A percentile compares a stretch with the other conserved stretches of the same genome.
Conservation (phyloP, 2,329 filamentous ascomycete species). For the Trichoderma polysporum region DNA sequence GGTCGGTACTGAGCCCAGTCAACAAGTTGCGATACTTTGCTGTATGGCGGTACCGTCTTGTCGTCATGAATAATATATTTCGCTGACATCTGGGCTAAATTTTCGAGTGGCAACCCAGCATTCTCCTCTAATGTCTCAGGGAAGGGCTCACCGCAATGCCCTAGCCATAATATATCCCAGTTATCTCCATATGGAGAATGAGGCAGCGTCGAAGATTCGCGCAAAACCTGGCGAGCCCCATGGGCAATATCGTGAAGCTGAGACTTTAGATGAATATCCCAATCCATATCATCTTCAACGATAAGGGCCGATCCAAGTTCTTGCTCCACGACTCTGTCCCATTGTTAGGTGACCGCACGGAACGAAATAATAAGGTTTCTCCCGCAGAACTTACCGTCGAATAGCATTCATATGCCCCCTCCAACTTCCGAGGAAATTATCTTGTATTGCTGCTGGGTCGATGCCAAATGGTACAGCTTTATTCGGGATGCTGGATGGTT, state of each 20-base stretch:
- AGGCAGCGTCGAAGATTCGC: background rate
- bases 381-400: slow-evolving; percentile 27
- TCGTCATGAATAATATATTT: slow-evolving; percentile 10
- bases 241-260: slow-evolving; percentile 23
- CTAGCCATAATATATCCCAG: slow-evolving; percentile 54
- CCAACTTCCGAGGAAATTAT: slow-evolving; percentile 43
- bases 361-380: background rate
- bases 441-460: slow-evolving; percentile 29
- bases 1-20: slow-evolving; percentile 30
- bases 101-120: background rate
- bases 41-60: background rate
- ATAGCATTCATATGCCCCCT: slow-evolving; percentile 41
- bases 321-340: slow-evolving; percentile 33
- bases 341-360: background rate
- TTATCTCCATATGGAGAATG: slow-evolving; percentile 46
- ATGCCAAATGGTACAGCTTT: slow-evolving; percentile 36
- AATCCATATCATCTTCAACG: slow-evolving; percentile 47
- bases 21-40: background rate
- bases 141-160: slow-evolving; percentile 43
- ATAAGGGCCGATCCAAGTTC: slow-evolving; percentile 41
- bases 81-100: background rate
- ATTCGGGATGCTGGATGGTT: slow-evolving; percentile 38
- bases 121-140: slow-evolving; percentile 27
- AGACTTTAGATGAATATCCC: slow-evolving; percentile 40
- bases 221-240: background rate